Percentiles rank a stretch among this genome's conserved stretches.
Conservation (phyloP, 73 alveolate species). For the Symbiodinium natans region DNA sequence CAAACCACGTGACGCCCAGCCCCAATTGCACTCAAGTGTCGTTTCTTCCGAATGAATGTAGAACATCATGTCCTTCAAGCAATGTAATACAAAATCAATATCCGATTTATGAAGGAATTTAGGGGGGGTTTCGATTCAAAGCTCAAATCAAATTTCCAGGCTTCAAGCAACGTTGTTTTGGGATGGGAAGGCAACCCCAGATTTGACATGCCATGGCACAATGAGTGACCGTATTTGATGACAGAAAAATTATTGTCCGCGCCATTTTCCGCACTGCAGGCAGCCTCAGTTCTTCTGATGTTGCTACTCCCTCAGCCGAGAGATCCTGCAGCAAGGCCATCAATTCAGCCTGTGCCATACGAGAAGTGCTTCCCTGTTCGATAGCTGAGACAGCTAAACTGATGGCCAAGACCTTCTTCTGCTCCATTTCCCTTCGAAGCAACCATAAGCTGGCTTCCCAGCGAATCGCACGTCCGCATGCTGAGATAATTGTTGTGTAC, state of each 20-base stretch:
- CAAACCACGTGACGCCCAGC: too few species aligned
- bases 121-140: too few species aligned
- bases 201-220: too few species aligned
- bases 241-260: not conserved
- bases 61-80: too few species aligned
- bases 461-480: not conserved
- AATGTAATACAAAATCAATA: too few species aligned
- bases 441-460: constrained; percentile 24
- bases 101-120: too few species aligned
- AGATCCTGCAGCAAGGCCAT: constrained; percentile 24
- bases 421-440: constrained; percentile 9
- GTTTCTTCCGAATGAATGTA: too few species aligned
- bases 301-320: not conserved
- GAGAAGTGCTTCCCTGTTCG: constrained; percentile 27
- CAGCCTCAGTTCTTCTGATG: not conserved
- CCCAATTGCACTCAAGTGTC: too few species aligned
- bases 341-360: not conserved
- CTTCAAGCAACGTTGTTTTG: too few species aligned
- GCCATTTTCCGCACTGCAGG: constrained; percentile 1
- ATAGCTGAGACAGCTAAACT: constrained; percentile 6
- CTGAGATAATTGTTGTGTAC: constrained; percentile 4
- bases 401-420: not conserved
- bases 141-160: too few species aligned
- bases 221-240: not conserved
- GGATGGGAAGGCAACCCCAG: too few species aligned